phyloP scores from a whole-genome alignment of 1,284 basidiomycete species.

The Coniferiporia sulphurascens region DNA sequence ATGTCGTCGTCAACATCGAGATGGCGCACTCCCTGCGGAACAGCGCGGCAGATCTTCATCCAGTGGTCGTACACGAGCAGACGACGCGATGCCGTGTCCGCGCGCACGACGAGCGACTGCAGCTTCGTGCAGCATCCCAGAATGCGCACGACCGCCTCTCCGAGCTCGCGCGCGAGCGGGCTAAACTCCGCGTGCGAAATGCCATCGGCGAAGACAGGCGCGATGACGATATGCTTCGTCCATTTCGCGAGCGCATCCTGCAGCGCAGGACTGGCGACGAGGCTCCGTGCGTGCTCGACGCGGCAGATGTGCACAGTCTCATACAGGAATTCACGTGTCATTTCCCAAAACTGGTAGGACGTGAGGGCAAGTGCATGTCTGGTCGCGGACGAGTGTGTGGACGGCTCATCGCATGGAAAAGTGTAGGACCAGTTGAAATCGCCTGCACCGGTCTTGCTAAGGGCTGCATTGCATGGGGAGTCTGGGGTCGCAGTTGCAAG shows the following conservation, averaged over 20 bases:
- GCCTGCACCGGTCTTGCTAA: background rate
- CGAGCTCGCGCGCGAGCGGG: background rate
- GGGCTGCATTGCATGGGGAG: background rate
- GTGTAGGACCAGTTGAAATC: slow-evolving; percentile 3
- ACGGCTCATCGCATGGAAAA: background rate
- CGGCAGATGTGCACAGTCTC: background rate
- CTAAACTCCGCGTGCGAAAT: background rate
- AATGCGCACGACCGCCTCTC: background rate
- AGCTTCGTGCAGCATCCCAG: background rate
- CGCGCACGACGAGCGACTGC: slow-evolving; percentile 2
- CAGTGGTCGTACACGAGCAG: slow-evolving; percentile 4
- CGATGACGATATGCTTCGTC: slow-evolving; percentile 4
- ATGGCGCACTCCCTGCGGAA: slow-evolving; percentile 5
- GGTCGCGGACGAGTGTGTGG: background rate
- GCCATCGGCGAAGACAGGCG: background rate
- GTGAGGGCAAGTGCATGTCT: slow-evolving; percentile 6
- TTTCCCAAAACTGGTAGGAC: slow-evolving; percentile 10
- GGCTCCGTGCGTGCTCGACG: slow-evolving; percentile 5
- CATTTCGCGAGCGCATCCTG: slow-evolving; percentile 1
- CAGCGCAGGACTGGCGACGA: slow-evolving; percentile 2
- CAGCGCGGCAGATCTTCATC: slow-evolving; percentile 6
- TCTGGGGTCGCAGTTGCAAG: background rate
- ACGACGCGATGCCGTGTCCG: slow-evolving; percentile 3
- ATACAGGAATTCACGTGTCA: slow-evolving; percentile 12
- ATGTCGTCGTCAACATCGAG: slow-evolving; percentile 11